Evolutionary conservation across 2,329 filamentous ascomycete genomes (phyloP).

Genomic region (Paraphaeosphaeria sporulosa): DNA sequence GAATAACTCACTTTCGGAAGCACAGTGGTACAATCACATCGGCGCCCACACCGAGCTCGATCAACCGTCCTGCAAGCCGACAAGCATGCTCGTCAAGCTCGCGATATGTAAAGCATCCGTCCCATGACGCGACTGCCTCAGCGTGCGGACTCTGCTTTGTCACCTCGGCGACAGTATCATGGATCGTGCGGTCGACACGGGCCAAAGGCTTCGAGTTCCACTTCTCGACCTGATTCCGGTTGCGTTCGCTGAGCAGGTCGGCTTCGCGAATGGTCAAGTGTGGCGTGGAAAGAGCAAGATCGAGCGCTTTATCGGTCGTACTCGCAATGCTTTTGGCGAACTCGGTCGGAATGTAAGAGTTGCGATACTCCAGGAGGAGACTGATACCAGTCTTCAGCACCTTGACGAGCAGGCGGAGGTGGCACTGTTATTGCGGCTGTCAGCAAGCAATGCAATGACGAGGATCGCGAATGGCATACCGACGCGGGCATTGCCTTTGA

Average conservation of each 20-base stretch:
- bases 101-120: constrained; percentile 34
- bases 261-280: constrained; percentile 13
- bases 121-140: constrained; percentile 37
- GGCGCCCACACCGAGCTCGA: constrained; percentile 29
- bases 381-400: constrained; percentile 29
- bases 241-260: constrained; percentile 27
- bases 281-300: constrained; percentile 20
- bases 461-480: constrained; percentile 13
- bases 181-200: constrained; percentile 24
- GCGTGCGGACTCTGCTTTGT: constrained; percentile 19
- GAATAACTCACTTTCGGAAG: constrained; percentile 22
- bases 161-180: constrained; percentile 26
- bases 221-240: constrained; percentile 28
- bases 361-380: constrained; percentile 32
- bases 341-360: constrained; percentile 30
- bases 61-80: constrained; percentile 26
- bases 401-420: constrained; percentile 31
- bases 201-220: constrained; percentile 29
- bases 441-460: neutral
- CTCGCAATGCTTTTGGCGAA: constrained; percentile 35
- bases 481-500: constrained; percentile 24
- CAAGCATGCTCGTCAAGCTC: constrained; percentile 26
- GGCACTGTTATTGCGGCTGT: constrained; percentile 19
- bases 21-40: constrained; percentile 37
- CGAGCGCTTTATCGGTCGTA: constrained; percentile 28